These are phyloP conservation scores for Leccinum olivaceopallidum DNA, from an alignment of 768 basidiomycete species.

Conservation along the genomic window DNA sequence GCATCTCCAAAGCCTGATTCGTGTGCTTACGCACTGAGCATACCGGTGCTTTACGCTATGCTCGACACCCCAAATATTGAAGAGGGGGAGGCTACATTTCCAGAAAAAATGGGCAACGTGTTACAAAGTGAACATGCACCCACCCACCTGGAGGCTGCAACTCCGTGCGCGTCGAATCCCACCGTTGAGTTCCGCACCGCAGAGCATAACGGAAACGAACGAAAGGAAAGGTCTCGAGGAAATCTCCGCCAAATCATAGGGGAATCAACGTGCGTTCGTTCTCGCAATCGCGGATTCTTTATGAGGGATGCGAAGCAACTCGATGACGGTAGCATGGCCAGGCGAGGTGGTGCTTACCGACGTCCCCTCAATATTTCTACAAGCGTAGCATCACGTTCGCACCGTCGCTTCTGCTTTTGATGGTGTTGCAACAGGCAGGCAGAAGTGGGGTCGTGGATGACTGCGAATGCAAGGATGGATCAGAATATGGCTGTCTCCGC, in stretches of 20 bases:
- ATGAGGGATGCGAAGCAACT: conserved; percentile 19
- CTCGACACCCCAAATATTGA: conserved; percentile 13
- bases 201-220: conserved; percentile 23
- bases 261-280: conserved; percentile 17
- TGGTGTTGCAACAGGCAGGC: conserved; percentile 27
- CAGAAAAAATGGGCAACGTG: conserved; percentile 31
- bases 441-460: conserved; percentile 20
- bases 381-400: conserved; percentile 30
- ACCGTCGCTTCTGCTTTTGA: conserved; percentile 26
- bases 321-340: conserved; percentile 7
- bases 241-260: conserved; percentile 28
- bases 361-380: conserved; percentile 24
- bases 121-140: conserved; percentile 21
- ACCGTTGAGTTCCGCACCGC: conserved; percentile 18
- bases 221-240: conserved; percentile 14
- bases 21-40: conserved; percentile 14
- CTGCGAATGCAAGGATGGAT: conserved; percentile 27
- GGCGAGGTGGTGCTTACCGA: conserved; percentile 23
- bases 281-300: conserved; percentile 25
- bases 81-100: conserved; percentile 15
- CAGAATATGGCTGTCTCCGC: conserved; percentile 19
- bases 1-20: conserved; percentile 19
- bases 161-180: conserved; percentile 20
- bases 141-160: conserved; percentile 26
- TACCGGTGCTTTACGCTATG: conserved; percentile 23